Evolutionary conservation across 1,284 basidiomycete species (phyloP).

Genomic region (Ceratobasidium sp.): DNA sequence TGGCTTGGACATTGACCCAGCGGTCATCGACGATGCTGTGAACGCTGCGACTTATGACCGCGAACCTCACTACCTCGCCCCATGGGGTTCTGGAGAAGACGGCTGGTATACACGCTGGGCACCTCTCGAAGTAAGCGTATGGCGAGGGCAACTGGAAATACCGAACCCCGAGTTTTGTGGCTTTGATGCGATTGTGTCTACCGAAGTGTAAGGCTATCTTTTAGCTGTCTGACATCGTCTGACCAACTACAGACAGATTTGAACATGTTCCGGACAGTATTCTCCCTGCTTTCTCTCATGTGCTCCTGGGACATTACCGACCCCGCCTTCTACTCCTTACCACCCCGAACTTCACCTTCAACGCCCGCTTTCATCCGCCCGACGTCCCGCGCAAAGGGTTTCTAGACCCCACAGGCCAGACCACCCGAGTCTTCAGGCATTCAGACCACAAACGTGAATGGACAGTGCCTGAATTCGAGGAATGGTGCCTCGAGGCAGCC

Average conservation of each 20-base stretch:
- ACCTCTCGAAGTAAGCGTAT: constrained; percentile 74
- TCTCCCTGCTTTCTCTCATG: constrained; percentile 80
- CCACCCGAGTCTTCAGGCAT: constrained; percentile 69
- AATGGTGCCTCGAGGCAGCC: constrained; percentile 74
- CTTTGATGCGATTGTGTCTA: constrained; percentile 84
- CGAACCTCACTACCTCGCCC: constrained; percentile 46
- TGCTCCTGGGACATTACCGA: constrained; percentile 84
- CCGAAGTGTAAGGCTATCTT: constrained; percentile 77
- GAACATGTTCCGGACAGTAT: constrained; percentile 83
- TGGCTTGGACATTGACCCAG: constrained; percentile 71
- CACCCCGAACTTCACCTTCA: constrained; percentile 91
- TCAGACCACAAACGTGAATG: constrained; percentile 94
- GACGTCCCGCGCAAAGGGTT: constrained; percentile 54
- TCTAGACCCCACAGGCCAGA: constrained; percentile 62
- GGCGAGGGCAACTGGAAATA: constrained; percentile 82
- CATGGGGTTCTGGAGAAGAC: constrained; percentile 47
- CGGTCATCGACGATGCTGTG: constrained; percentile 65
- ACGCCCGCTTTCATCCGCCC: constrained; percentile 81
- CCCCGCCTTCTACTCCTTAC: constrained; percentile 85
- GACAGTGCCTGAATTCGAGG: constrained; percentile 81
- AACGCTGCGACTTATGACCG: constrained; percentile 56
- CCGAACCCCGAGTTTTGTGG: constrained; percentile 77
- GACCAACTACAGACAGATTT: constrained; percentile 63
- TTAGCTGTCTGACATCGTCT: background rate
- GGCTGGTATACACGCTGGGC: constrained; percentile 70